These are phyloP conservation scores for Onygena corvina DNA, from an alignment of 2,329 filamentous ascomycete genomes.

Conservation along the genomic window DNA sequence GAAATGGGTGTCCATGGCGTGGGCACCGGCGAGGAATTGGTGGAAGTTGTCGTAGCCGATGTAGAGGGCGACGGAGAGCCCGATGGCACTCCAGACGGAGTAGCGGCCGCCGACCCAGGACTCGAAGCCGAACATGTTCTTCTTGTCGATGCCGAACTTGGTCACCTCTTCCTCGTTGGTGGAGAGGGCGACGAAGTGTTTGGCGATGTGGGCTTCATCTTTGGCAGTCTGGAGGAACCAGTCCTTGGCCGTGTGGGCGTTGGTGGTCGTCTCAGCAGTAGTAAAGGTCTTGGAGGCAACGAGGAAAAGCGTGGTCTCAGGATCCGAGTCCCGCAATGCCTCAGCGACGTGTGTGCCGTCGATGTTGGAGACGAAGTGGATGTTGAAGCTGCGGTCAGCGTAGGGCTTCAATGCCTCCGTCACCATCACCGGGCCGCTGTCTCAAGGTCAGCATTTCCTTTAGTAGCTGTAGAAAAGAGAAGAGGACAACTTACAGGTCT, in stretches of 20 bases:
- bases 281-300: slow-evolving; percentile 99
- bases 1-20: slow-evolving; percentile 99
- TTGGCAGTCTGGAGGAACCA: slow-evolving; percentile 88
- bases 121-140: slow-evolving; percentile 99
- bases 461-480: neutral
- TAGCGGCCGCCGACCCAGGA: slow-evolving; percentile 98
- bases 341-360: slow-evolving; percentile 97
- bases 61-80: slow-evolving; percentile 84
- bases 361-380: slow-evolving; percentile 99
- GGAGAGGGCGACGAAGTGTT: slow-evolving; percentile 96
- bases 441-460: neutral
- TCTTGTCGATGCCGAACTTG: slow-evolving; percentile 96
- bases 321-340: slow-evolving; percentile 75
- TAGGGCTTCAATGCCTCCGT: slow-evolving; percentile 95
- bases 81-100: slow-evolving; percentile 98
- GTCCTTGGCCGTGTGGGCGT: slow-evolving; percentile 89
- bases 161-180: slow-evolving; percentile 91
- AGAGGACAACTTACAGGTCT: slow-evolving; percentile 61
- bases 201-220: slow-evolving; percentile 66
- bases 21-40: slow-evolving; percentile 83
- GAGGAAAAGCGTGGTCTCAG: slow-evolving; percentile 97
- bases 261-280: slow-evolving; percentile 91
- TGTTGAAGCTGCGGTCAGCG: slow-evolving; percentile 67
- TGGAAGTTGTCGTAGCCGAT: slow-evolving; percentile 97
- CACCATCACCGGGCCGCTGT: slow-evolving; percentile 93